These are phyloP conservation scores for Wickerhamomyces canadensis DNA, from an alignment of 805 yeast species.

Conservation along the genomic window DNA sequence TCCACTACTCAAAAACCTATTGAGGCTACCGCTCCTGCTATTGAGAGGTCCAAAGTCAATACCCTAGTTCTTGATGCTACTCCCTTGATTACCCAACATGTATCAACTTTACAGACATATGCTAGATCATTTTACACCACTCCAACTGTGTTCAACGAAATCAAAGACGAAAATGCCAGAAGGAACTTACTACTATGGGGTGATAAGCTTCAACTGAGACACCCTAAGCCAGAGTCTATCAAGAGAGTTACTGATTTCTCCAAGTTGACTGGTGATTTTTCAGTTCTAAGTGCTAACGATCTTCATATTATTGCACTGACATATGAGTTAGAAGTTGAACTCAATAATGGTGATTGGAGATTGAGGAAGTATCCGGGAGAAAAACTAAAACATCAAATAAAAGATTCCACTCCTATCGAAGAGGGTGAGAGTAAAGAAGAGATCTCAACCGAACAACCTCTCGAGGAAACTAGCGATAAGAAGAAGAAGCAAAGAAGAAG, in stretches of 20 bases:
- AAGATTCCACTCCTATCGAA: too few species aligned
- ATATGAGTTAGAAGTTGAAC: slow-evolving; percentile 76
- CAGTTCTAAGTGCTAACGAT: slow-evolving; percentile 87
- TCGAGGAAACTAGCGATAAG: slow-evolving; percentile 3
- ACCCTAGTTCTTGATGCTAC: slow-evolving; percentile 85
- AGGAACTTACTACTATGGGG: slow-evolving; percentile 78
- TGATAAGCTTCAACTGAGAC: slow-evolving; percentile 61
- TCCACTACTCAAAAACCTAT: not conserved
- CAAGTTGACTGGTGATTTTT: slow-evolving; percentile 82
- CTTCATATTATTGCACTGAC: slow-evolving; percentile 87
- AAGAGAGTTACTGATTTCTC: slow-evolving; percentile 71
- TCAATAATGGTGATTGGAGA: slow-evolving; percentile 63
- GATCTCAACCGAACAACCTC: not conserved
- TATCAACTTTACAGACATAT: slow-evolving; percentile 60
- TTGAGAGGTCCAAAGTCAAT: slow-evolving; percentile 10
- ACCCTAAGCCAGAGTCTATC: slow-evolving; percentile 64
- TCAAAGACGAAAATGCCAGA: slow-evolving; percentile 81
- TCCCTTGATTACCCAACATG: slow-evolving; percentile 84
- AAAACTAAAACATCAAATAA: slow-evolving; percentile 20
- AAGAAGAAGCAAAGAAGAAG: slow-evolving; percentile 47
- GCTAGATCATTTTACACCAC: slow-evolving; percentile 80
- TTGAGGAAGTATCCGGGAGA: slow-evolving; percentile 74
- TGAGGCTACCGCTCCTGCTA: not conserved
- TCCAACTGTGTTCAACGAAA: slow-evolving; percentile 85
- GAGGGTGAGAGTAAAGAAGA: slow-evolving; percentile 3